phyloP scores from a whole-genome alignment of 2,329 filamentous ascomycete species.

The Claviceps sorghi region DNA sequence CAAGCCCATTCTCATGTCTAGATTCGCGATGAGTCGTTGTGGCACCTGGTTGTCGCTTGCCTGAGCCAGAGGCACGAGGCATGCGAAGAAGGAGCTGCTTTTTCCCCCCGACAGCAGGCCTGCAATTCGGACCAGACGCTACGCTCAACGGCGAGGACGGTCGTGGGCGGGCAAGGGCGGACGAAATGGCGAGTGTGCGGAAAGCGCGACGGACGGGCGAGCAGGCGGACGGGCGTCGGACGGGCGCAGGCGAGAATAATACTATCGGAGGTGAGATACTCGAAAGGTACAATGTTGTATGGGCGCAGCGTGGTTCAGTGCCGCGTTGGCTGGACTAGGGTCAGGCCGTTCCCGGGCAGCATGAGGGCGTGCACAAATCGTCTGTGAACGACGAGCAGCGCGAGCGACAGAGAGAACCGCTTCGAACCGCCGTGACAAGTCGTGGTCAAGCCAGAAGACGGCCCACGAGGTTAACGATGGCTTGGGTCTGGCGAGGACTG shows the following conservation, averaged over 20 bases:
- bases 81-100: slow-evolving; percentile 27
- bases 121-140: not conserved
- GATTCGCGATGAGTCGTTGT: slow-evolving; percentile 52
- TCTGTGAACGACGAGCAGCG: not conserved
- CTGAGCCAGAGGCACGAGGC: slow-evolving; percentile 44
- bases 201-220: no score
- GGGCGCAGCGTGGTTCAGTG: not conserved
- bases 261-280: not conserved
- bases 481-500: not conserved
- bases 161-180: not conserved
- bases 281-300: not conserved
- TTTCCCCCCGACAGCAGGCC: not conserved
- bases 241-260: not conserved
- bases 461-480: slow-evolving; percentile 1
- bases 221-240: not conserved
- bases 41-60: slow-evolving; percentile 48
- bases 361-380: not conserved
- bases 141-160: not conserved
- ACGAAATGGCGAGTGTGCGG: not conserved
- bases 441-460: not conserved
- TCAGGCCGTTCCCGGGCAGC: not conserved
- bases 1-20: slow-evolving; percentile 77
- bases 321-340: not conserved
- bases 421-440: not conserved
- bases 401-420: not conserved